Base-by-base conservation (phyloP, 306 rosid genomes). In the Senna tora region DNA sequence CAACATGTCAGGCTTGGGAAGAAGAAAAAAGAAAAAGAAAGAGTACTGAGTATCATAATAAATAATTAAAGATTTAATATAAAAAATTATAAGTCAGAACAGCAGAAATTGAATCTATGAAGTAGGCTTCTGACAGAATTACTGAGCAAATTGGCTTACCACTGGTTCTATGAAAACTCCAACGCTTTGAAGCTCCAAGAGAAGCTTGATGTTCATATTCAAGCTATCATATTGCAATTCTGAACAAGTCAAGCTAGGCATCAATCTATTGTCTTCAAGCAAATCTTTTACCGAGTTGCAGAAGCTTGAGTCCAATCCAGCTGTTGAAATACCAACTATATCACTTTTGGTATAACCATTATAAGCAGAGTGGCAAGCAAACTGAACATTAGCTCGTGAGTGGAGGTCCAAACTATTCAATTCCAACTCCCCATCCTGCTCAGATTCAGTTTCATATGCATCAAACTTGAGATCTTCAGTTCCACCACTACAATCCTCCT, bases 171-270 rank as follows among this genome's bases (percentile, higher is more conserved):
- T 91, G 76, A 82, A 84, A 71, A 95, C 77, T 77, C 93, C 99
- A 74, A 95, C 78, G 69, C 97, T 92, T 69, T 82, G 96, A 82
- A 95, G 85, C 88, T 95, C 99, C 87, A 92, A 79, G 42, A 92
- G 89, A 83, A 95, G 85, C 80, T 83, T 95, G 65, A 89, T 93
- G 79, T 92, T 87, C 67, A 95, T 65, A 62, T 79, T 76, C 86
- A 88, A 78, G 82, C 72, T 79, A 71, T 81, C 90, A 75, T 89
- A 93, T 67, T 86, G 94, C 60, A 77, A 77, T 76, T 94, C 99
- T 65, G 97, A 82, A 76, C 87, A 82, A 67, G 80, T 42, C 69
- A 71, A 69, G 65, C 80, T 77, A 68, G 93, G 66, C 77, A 82
- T 68, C 41, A 67, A 62, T 75, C 77, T 66, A 66, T 88, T 88